Percentiles rank a stretch among this genome's conserved stretches.
Evolutionary conservation across 768 basidiomycete genomes (phyloP).

Genomic region (Pulveroboletus sp.): DNA sequence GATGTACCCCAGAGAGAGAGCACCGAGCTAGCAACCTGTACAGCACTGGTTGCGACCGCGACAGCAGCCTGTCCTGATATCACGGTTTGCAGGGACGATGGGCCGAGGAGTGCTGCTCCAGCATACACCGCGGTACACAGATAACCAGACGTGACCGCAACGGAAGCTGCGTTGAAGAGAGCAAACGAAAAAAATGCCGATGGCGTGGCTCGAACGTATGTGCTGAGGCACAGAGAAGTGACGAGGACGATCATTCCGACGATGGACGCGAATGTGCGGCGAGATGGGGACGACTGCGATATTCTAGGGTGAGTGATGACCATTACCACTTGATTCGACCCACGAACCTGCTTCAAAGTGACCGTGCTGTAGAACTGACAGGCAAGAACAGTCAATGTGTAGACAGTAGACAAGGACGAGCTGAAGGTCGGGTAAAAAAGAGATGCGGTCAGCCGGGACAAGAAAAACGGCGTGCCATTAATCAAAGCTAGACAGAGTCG

Average conservation of each 20-base stretch:
- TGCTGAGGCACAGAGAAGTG: conserved; percentile 60
- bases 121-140: conserved; percentile 75
- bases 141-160: conserved; percentile 65
- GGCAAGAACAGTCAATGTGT: conserved; percentile 60
- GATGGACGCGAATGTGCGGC: conserved; percentile 49
- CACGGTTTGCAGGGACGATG: conserved; percentile 63
- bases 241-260: conserved; percentile 49
- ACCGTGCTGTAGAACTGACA: conserved; percentile 68
- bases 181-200: conserved; percentile 62
- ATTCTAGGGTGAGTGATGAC: conserved; percentile 1
- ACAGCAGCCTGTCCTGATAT: conserved; percentile 85
- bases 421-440: conserved; percentile 53
- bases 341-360: conserved; percentile 60
- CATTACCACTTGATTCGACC: not conserved
- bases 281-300: conserved; percentile 54
- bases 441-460: conserved; percentile 62
- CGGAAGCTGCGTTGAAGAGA: conserved; percentile 51
- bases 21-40: conserved; percentile 65
- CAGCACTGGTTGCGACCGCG: conserved; percentile 72
- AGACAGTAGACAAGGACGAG: conserved; percentile 61
- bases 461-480: conserved; percentile 79
- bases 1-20: conserved; percentile 50
- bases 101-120: conserved; percentile 78
- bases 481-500: conserved; percentile 59
- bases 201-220: conserved; percentile 50